Base-by-base conservation (phyloP, 208 protist species). In the Crithidia bombi region DNA sequence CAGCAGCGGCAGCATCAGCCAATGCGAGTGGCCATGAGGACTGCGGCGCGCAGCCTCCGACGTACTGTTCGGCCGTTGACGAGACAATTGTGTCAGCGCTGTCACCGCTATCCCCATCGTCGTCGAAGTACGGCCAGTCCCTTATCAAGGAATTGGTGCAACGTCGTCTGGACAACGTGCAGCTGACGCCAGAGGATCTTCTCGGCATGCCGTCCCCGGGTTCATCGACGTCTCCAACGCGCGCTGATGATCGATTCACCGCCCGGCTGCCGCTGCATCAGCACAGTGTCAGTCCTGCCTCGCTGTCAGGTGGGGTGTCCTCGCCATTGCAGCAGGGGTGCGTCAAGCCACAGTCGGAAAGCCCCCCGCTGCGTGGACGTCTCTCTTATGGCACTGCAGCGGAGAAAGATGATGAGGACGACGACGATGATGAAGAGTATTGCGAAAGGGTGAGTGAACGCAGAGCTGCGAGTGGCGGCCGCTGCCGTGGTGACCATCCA, bases 381-480 rank as follows among this genome's bases (percentile, higher is more conserved):
- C 36, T 61, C 2, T 47, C 55, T 3, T 61, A 47, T 33, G 55
- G 33, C 36, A 47, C 55, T 15, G 55, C 55, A 6, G 52, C n/a
- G 0, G 52, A 21, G 5, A n/a, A 2, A 10, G 52, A 58, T 12
- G 52, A 26, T 19, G 19, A 26, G 17, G n/a, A 58, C 12, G 25
- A 7, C 6, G 17, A 35, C 39, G 33, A 32, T n/a, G 3, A 58
- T 19, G 19, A 49, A 10, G 43, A 49, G 15, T 23, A 19, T 19
- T 23, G 14, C 38, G 38, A 43, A 17, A 14, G 14, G 14, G 7
- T 14, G 38, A 43, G 38, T 14, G 14, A 43, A 7, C 38, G n/a
- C n/a, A n/a, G n/a, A n/a, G n/a, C n/a, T n/a, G n/a, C n/a, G n/a
- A n/a, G n/a, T n/a, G n/a, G n/a, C n/a, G n/a, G n/a, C n/a, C n/a